Conservation (phyloP, 495 filamentous ascomycete genomes). For the Hyaloscypha finlandica region DNA sequence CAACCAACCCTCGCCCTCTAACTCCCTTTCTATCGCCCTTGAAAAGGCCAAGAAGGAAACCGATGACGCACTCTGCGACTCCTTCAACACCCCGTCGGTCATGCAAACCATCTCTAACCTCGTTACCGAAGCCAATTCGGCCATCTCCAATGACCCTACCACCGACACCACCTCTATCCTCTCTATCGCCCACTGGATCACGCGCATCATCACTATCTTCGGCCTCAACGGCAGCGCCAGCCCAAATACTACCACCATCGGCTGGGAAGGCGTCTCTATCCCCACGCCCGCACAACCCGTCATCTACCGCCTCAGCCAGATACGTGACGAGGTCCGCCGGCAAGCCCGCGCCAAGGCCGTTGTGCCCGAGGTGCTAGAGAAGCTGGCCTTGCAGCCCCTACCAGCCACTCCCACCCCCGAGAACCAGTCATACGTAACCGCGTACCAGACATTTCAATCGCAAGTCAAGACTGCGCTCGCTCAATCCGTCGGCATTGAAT, state of each 20-base stretch:
- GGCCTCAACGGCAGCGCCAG: conserved; percentile 74
- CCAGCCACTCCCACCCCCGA: too few relatives aligned
- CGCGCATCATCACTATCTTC: conserved; percentile 78
- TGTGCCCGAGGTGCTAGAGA: too few relatives aligned
- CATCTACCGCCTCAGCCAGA: conserved; percentile 62
- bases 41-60: conserved; percentile 65
- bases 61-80: conserved; percentile 73
- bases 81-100: conserved; percentile 80
- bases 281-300: conserved; percentile 58
- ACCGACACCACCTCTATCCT: conserved; percentile 56
- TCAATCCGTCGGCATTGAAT: conserved; percentile 55
- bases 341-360: too few relatives aligned
- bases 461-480: conserved; percentile 40
- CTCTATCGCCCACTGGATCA: conserved; percentile 75
- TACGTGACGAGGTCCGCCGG: conserved; percentile 68
- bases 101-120: conserved; percentile 76
- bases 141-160: conserved; percentile 56
- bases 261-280: conserved; percentile 39
- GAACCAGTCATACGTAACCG: too few relatives aligned
- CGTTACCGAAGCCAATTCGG: conserved; percentile 72
- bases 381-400: too few relatives aligned
- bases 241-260: conserved; percentile 41
- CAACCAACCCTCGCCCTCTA: too few relatives aligned
- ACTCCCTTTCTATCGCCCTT: too few relatives aligned
- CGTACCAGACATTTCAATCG: too few relatives aligned